These are phyloP conservation scores for Penicillium lividum DNA, from an alignment of 495 filamentous ascomycete species.

Conservation along the genomic window DNA sequence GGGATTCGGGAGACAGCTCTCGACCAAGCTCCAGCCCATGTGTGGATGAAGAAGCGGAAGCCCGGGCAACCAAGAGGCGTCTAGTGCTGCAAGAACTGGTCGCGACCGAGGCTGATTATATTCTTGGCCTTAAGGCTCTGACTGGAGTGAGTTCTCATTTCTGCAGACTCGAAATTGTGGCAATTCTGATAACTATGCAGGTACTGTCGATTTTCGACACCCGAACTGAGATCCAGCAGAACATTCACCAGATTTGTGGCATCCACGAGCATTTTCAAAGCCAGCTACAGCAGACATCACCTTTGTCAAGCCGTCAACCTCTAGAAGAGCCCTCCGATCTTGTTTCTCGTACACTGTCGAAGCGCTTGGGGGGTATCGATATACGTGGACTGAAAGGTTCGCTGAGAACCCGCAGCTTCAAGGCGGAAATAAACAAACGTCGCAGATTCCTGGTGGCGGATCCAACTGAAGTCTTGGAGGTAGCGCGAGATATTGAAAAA, in stretches of 20 bases:
- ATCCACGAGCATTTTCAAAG: constrained; percentile 47
- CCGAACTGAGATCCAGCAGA: constrained; percentile 44
- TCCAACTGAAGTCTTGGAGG: constrained; percentile 67
- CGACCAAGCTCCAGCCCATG: constrained; percentile 51
- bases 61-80: constrained; percentile 71
- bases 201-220: constrained; percentile 39
- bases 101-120: constrained; percentile 82
- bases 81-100: constrained; percentile 82
- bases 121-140: constrained; percentile 81
- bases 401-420: constrained; percentile 31
- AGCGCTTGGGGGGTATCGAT: constrained; percentile 28
- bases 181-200: constrained; percentile 8
- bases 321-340: constrained; percentile 24
- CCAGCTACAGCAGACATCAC: constrained; percentile 33
- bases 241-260: constrained; percentile 43
- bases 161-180: not conserved
- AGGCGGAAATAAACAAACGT: constrained; percentile 28
- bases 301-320: constrained; percentile 26
- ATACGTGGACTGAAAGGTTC: constrained; percentile 31
- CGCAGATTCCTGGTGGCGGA: constrained; percentile 58
- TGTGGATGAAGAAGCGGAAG: constrained; percentile 68
- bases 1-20: constrained; percentile 68
- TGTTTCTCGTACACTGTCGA: constrained; percentile 21
- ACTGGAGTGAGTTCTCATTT: constrained; percentile 62
- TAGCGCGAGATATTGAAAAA: constrained; percentile 75